Evolutionary conservation across 257 asterid species (phyloP).

Genomic region (Verbascum thapsus): DNA sequence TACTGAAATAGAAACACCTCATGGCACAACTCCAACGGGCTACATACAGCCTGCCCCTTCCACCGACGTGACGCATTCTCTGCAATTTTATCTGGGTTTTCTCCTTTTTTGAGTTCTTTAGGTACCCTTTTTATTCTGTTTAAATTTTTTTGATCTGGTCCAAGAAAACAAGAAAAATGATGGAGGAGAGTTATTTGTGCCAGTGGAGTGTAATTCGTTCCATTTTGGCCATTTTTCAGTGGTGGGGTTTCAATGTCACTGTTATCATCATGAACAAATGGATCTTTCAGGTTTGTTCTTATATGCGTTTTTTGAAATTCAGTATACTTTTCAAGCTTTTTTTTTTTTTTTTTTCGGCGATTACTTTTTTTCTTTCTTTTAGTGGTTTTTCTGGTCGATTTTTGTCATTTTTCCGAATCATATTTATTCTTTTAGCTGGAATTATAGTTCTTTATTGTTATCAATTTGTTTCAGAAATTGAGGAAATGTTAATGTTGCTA

Average conservation of each 20-base stretch:
- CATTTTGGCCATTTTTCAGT: constrained; percentile 65
- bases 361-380: background rate
- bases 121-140: constrained; percentile 4
- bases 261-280: constrained; percentile 86
- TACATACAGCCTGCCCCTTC: constrained; percentile 35
- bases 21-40: constrained; percentile 37
- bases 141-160: constrained; percentile 37
- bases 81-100: constrained; percentile 30
- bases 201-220: constrained; percentile 76
- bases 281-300: constrained; percentile 76
- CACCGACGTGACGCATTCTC: constrained; percentile 29
- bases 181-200: constrained; percentile 56
- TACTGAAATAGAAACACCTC: constrained; percentile 21
- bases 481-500: constrained; percentile 20
- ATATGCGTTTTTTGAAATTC: background rate
- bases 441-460: constrained; percentile 17
- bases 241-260: constrained; percentile 92
- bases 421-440: constrained; percentile 30
- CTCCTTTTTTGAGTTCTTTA: background rate
- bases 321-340: constrained; percentile 18
- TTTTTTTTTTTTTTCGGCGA: background rate
- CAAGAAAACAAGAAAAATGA: constrained; percentile 31
- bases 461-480: constrained; percentile 22
- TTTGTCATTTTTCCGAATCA: background rate
- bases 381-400: constrained; percentile 15